A percentile compares a stretch with the other conserved stretches of the same genome.
Conservation (phyloP, 208 protist genomes). For the Ichthyophonus hoferi region DNA sequence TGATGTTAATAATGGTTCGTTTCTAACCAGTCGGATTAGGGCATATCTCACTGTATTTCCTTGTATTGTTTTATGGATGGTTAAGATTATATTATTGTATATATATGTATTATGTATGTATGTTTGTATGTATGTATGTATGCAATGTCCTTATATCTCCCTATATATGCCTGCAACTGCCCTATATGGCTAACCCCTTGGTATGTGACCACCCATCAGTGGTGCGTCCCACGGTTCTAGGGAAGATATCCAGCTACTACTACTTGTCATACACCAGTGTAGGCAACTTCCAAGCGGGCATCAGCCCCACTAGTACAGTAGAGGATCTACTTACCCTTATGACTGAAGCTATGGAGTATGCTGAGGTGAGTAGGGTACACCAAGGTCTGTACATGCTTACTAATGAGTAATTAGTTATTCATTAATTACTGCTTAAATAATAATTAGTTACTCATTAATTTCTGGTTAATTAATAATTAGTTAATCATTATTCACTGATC, state of each 20-base stretch:
- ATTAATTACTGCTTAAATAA: too few relatives aligned
- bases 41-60: neutral
- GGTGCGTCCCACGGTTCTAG: constrained; percentile 57
- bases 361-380: constrained; percentile 52
- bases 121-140: neutral
- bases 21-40: too few relatives aligned
- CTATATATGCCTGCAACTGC: too few relatives aligned
- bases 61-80: neutral
- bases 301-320: constrained; percentile 45
- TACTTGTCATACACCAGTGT: constrained; percentile 92
- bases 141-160: too few relatives aligned
- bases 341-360: constrained; percentile 88
- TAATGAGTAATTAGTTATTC: too few relatives aligned
- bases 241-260: constrained; percentile 95
- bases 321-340: constrained; percentile 57
- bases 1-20: constrained; percentile 32
- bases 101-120: neutral
- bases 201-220: too few relatives aligned
- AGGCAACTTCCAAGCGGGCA: constrained; percentile 73
- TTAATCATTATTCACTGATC: too few relatives aligned
- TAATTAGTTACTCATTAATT: too few relatives aligned
- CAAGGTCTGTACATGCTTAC: too few relatives aligned
- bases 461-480: too few relatives aligned
- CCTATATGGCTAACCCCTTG: too few relatives aligned
- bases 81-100: neutral